phyloP scores from a whole-genome alignment of 495 filamentous ascomycete species.

The Aspergillus leporis region DNA sequence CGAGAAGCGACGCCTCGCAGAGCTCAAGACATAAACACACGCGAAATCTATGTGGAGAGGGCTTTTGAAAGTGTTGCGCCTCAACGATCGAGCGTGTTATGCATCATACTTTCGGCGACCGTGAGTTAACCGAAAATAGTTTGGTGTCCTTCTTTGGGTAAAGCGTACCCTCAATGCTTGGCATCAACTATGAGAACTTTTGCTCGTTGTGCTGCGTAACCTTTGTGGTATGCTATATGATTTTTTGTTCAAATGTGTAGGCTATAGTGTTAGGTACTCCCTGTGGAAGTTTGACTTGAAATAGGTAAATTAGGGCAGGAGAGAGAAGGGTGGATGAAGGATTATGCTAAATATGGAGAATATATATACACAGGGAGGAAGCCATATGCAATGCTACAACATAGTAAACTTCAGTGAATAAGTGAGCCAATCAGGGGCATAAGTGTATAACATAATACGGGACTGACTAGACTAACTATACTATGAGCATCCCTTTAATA shows the following conservation, averaged over 20 bases:
- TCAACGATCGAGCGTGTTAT: constrained; percentile 1
- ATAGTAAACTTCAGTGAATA: too few species aligned
- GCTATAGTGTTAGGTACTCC: not conserved
- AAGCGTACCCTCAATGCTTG: not conserved
- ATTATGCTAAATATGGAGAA: too few species aligned
- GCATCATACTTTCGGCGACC: not conserved
- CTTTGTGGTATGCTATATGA: not conserved
- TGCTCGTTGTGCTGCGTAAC: not conserved
- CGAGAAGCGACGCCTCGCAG: constrained; percentile 34
- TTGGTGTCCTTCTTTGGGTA: not conserved
- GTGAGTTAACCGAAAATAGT: constrained; percentile 1
- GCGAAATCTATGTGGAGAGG: constrained; percentile 12
- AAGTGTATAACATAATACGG: too few species aligned
- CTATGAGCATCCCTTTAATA: too few species aligned
- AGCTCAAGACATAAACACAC: constrained; percentile 35
- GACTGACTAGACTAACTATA: constrained; percentile 1
- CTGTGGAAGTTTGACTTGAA: not conserved
- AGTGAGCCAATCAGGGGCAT: too few species aligned
- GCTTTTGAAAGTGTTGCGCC: not conserved
- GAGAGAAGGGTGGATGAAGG: too few species aligned
- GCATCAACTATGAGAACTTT: not conserved
- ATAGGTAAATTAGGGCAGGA: not conserved
- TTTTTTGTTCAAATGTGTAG: not conserved
- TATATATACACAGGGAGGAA: too few species aligned
- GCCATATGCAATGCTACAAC: too few species aligned